A percentile compares a stretch with the other conserved stretches of the same genome.
phyloP scores from a whole-genome alignment of 2,329 filamentous ascomycete species.

The Paecilomyces variotii region DNA sequence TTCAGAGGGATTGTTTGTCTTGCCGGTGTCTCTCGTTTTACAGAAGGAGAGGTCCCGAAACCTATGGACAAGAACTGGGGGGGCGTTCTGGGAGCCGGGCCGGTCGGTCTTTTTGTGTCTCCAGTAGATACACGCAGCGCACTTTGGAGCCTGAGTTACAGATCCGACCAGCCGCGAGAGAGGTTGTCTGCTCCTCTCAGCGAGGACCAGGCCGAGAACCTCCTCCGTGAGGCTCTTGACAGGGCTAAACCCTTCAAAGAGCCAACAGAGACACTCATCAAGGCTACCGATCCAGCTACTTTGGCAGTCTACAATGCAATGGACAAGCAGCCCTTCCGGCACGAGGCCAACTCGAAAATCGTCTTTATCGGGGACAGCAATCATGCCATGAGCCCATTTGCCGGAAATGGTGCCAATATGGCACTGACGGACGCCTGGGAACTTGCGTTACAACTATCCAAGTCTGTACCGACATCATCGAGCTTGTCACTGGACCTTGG shows the following conservation, averaged over 20 bases:
- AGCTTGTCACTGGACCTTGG: neutral
- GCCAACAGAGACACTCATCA: conserved; percentile 34
- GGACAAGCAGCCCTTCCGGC: conserved; percentile 40
- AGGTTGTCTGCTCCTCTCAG: conserved; percentile 6
- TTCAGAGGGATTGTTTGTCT: conserved; percentile 36
- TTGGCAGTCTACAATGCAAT: conserved; percentile 34
- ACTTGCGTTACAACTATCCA: conserved; percentile 34
- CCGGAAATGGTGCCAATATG: conserved; percentile 43
- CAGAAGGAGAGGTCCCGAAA: conserved; percentile 18
- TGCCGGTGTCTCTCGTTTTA: conserved; percentile 32
- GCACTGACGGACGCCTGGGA: conserved; percentile 43
- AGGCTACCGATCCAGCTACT: conserved; percentile 31
- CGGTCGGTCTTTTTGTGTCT: conserved; percentile 38
- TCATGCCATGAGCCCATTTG: conserved; percentile 44
- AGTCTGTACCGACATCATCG: conserved; percentile 11
- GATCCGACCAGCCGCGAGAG: conserved; percentile 4
- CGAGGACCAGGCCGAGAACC: conserved; percentile 4
- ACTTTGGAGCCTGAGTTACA: conserved; percentile 38
- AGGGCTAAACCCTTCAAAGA: conserved; percentile 30
- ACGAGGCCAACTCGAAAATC: conserved; percentile 21
- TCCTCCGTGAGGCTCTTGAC: conserved; percentile 12
- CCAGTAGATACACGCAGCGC: conserved; percentile 35
- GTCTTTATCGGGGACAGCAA: conserved; percentile 46
- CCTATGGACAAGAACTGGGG: conserved; percentile 34
- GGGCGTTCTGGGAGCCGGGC: conserved; percentile 30